Percentiles rank a stretch among this genome's conserved stretches.
Conservation (phyloP, 2,329 filamentous ascomycete genomes). For the Tympanopsis confertula region DNA sequence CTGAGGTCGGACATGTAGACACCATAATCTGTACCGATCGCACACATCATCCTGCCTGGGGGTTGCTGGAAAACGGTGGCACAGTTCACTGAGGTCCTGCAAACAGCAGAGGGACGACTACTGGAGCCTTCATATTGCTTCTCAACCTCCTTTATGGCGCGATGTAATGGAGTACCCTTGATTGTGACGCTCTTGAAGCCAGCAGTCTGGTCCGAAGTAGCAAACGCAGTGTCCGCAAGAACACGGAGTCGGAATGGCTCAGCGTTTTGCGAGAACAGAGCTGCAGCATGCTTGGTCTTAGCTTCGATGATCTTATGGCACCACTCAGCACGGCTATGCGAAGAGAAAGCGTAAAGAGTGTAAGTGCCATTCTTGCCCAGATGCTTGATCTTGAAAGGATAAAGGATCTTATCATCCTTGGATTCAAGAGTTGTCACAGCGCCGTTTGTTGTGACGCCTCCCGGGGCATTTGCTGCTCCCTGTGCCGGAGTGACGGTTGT, state of each 20-base stretch:
- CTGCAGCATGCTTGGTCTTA: slow-evolving; percentile 84
- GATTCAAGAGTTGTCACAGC: slow-evolving; percentile 21
- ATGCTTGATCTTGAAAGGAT: slow-evolving; percentile 92
- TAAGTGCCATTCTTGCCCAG: slow-evolving; percentile 78
- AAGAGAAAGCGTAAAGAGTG: slow-evolving; percentile 72
- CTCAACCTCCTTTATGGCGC: slow-evolving; percentile 83
- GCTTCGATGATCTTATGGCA: slow-evolving; percentile 87
- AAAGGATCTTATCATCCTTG: slow-evolving; percentile 73
- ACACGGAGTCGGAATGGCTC: slow-evolving; percentile 89
- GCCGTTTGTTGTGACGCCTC: slow-evolving; percentile 31
- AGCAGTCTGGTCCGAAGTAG: slow-evolving; percentile 42
- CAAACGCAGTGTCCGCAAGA: slow-evolving; percentile 84
- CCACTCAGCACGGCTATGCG: slow-evolving; percentile 73
- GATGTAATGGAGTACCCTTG: slow-evolving; percentile 79
- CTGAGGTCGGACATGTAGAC: slow-evolving; percentile 81
- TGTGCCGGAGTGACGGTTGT: slow-evolving; percentile 46
- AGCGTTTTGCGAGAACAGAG: slow-evolving; percentile 81
- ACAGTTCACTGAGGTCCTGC: slow-evolving; percentile 79
- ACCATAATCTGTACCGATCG: slow-evolving; percentile 88
- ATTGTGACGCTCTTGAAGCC: slow-evolving; percentile 63
- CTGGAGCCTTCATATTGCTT: slow-evolving; percentile 59
- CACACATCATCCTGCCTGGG: slow-evolving; percentile 75
- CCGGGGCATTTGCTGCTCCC: slow-evolving; percentile 44
- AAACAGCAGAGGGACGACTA: slow-evolving; percentile 61
- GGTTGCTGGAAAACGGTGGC: slow-evolving; percentile 72